Percentiles rank a stretch among this genome's conserved stretches.
These are phyloP conservation scores for Ocimum tenuiflorum DNA, from an alignment of 257 asterid species.

Conservation along the genomic window DNA sequence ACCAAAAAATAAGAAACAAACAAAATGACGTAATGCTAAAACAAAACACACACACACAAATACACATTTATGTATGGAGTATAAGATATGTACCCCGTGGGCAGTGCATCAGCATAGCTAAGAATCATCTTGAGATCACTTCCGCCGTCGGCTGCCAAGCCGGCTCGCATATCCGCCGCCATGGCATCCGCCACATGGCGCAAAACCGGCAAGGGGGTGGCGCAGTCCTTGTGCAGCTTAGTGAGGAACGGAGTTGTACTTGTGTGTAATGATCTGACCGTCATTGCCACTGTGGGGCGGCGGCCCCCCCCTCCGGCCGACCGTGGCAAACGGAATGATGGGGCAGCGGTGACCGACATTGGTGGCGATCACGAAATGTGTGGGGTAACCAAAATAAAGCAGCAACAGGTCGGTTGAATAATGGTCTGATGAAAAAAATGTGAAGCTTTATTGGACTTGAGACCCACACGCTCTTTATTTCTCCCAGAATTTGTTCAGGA, in stretches of 20 bases:
- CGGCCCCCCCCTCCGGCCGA: conserved; percentile 2
- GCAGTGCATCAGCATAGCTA: conserved; percentile 64
- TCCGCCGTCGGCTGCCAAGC: conserved; percentile 50
- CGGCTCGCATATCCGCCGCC: conserved; percentile 71
- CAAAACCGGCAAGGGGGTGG: conserved; percentile 64
- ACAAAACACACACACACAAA: not conserved
- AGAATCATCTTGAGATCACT: conserved; percentile 78
- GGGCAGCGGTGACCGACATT: conserved; percentile 49
- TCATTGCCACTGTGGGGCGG: conserved; percentile 34
- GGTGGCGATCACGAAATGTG: conserved; percentile 29
- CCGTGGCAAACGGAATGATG: conserved; percentile 32
- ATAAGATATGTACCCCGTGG: conserved; percentile 46
- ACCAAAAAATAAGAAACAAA: not conserved
- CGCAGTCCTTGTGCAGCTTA: conserved; percentile 58
- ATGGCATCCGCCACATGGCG: conserved; percentile 71
- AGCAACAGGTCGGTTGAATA: conserved; percentile 7
- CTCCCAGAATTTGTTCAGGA: not conserved
- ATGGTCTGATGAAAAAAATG: not conserved
- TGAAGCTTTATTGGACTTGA: conserved; percentile 21
- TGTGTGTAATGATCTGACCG: conserved; percentile 38
- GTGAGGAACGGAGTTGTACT: conserved; percentile 42
- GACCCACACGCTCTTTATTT: conserved; percentile 17
- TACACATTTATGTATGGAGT: not conserved
- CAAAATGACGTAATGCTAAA: no score
- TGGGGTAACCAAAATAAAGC: conserved; percentile 2